These are phyloP conservation scores for Candida pini DNA, from an alignment of 805 yeast species.

Conservation along the genomic window DNA sequence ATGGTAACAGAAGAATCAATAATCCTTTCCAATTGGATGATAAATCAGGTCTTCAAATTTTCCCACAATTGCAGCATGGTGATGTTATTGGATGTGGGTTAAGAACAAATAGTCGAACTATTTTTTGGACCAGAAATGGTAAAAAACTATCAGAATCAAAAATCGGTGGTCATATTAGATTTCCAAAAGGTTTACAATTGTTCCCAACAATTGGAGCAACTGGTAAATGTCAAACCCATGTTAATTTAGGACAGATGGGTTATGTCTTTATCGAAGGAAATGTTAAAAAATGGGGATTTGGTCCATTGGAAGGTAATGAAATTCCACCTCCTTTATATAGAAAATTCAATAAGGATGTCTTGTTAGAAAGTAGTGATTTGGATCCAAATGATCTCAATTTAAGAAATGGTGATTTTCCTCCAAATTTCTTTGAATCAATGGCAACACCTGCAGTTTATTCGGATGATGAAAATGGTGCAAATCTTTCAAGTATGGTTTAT, in stretches of 20 bases:
- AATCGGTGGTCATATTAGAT: conserved; percentile 71
- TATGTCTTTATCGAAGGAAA: conserved; percentile 88
- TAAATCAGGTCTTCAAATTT: conserved; percentile 40
- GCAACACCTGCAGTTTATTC: conserved; percentile 24
- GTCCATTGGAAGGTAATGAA: conserved; percentile 81
- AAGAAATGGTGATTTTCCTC: conserved; percentile 44
- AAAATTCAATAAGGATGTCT: conserved; percentile 67
- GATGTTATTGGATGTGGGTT: conserved; percentile 94
- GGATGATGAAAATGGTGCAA: conserved; percentile 26
- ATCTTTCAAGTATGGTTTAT: no score
- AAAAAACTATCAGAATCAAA: conserved; percentile 78
- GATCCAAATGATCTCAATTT: conserved; percentile 41
- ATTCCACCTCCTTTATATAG: conserved; percentile 95
- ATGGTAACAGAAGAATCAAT: conserved; percentile 73
- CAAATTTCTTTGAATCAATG: conserved; percentile 44
- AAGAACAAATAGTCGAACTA: conserved; percentile 72
- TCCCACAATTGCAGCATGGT: conserved; percentile 66
- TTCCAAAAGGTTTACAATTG: conserved; percentile 62
- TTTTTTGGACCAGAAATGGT: conserved; percentile 93
- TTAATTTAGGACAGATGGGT: conserved; percentile 88
- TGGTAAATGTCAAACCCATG: conserved; percentile 77
- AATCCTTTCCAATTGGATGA: conserved; percentile 55
- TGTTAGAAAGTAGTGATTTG: conserved; percentile 57
- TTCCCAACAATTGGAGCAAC: conserved; percentile 90
- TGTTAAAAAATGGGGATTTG: conserved; percentile 93